Conservation (phyloP, 495 filamentous ascomycete genomes). For the Astrothelium macrocarpum region DNA sequence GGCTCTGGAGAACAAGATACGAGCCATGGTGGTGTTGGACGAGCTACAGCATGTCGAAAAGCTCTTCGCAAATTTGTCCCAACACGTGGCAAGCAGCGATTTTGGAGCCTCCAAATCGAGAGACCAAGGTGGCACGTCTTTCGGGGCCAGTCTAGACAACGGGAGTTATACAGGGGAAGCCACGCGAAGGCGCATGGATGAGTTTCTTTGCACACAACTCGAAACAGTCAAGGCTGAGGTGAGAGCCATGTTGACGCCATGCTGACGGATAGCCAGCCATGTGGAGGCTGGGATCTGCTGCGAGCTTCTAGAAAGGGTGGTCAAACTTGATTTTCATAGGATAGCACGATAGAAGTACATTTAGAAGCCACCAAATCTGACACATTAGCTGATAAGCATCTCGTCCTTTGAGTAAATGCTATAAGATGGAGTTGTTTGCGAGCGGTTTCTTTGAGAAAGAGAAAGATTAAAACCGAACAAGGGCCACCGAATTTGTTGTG, state of each 20-base stretch:
- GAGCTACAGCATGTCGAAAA: background rate
- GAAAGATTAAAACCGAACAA: background rate
- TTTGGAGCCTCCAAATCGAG: background rate
- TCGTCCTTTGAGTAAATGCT: background rate
- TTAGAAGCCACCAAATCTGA: background rate
- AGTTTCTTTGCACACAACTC: background rate
- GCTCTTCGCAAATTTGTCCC: background rate
- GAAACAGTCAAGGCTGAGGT: slow-evolving; percentile 1
- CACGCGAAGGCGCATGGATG: background rate
- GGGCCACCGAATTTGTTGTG: too few species aligned
- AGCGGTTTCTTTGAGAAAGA: too few species aligned
- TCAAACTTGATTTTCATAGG: background rate
- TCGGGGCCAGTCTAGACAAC: too few species aligned
- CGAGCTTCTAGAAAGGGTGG: background rate
- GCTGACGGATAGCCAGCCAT: background rate
- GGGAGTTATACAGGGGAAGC: background rate
- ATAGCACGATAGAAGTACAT: background rate
- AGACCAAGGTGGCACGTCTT: background rate
- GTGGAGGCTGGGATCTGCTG: background rate
- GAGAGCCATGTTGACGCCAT: background rate
- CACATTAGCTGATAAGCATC: background rate
- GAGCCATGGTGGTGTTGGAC: background rate
- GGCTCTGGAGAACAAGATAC: background rate
- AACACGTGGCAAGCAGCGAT: background rate
- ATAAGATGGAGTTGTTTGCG: background rate